A percentile compares a stretch with the other conserved stretches of the same genome.
phyloP scores from a whole-genome alignment of 768 basidiomycete species.

The Cubamyces sp. region DNA sequence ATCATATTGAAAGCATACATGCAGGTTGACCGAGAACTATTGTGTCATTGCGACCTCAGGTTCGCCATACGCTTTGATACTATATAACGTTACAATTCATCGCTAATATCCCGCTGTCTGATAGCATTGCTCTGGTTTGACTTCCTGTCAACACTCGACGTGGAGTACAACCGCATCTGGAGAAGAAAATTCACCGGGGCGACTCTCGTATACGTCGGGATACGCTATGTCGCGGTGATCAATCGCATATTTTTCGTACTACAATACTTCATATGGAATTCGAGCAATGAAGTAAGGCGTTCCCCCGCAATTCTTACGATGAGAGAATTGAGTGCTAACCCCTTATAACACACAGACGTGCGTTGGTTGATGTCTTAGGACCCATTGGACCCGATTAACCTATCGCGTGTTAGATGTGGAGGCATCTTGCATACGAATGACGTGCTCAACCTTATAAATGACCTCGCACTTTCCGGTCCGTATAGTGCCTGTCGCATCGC shows the following conservation, averaged over 20 bases:
- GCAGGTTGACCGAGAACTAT: constrained; percentile 11
- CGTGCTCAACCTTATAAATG: background rate
- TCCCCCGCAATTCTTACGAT: background rate
- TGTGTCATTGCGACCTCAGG: constrained; percentile 9
- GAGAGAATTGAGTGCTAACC: background rate
- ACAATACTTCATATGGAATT: background rate
- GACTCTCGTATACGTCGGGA: constrained; percentile 1
- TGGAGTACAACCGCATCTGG: constrained; percentile 14
- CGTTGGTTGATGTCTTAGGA: too few species aligned
- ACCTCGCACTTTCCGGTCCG: constrained; percentile 4
- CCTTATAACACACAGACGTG: too few species aligned
- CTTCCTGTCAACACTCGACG: background rate
- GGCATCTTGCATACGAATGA: constrained; percentile 1
- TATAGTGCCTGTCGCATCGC: too few species aligned
- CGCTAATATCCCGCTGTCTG: background rate
- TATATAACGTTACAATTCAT: background rate
- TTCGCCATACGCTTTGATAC: background rate
- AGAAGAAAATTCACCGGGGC: constrained; percentile 10
- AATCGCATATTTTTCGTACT: constrained; percentile 12
- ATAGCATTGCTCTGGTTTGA: constrained; percentile 14
- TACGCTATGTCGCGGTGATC: constrained; percentile 3
- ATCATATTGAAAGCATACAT: background rate
- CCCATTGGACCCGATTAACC: background rate
- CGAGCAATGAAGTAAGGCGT: background rate
- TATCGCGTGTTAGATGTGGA: background rate